Evolutionary conservation across 106 monocot species (phyloP).

Genomic region (Agapanthus africanus): DNA sequence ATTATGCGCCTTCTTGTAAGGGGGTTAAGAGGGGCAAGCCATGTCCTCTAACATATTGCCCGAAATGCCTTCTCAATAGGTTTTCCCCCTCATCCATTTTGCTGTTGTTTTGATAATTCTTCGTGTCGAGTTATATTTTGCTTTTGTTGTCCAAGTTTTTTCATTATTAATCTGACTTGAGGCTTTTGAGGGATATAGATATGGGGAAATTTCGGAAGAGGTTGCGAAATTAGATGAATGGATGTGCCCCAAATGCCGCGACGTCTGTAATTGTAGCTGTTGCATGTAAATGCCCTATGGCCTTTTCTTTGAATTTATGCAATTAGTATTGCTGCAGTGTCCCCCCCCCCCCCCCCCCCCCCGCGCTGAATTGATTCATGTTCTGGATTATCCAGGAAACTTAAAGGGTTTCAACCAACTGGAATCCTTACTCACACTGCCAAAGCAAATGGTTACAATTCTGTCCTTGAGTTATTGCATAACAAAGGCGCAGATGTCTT

Average conservation of each 20-base stretch:
- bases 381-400: slow-evolving; percentile 2
- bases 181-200: not conserved
- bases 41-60: not conserved
- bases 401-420: slow-evolving; percentile 1
- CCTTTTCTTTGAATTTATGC: not conserved
- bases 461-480: slow-evolving; percentile 1
- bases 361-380: not conserved
- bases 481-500: slow-evolving; percentile 1
- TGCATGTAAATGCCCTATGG: slow-evolving; percentile 7
- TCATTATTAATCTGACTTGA: not conserved
- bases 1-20: slow-evolving; percentile 3
- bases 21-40: not conserved
- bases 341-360: no score
- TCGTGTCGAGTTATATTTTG: not conserved
- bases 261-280: slow-evolving; percentile 10
- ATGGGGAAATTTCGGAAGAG: not conserved
- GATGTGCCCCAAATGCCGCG: slow-evolving; percentile 11
- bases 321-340: not conserved
- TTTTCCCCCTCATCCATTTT: not conserved
- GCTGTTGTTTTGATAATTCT: not conserved
- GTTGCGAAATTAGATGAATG: slow-evolving; percentile 8
- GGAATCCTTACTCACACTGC: not conserved
- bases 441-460: not conserved
- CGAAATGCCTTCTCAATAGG: slow-evolving; percentile 8
- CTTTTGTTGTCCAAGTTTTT: not conserved